Evolutionary conservation across 495 filamentous ascomycete species (phyloP).

Genomic region (Penicillium steckii): DNA sequence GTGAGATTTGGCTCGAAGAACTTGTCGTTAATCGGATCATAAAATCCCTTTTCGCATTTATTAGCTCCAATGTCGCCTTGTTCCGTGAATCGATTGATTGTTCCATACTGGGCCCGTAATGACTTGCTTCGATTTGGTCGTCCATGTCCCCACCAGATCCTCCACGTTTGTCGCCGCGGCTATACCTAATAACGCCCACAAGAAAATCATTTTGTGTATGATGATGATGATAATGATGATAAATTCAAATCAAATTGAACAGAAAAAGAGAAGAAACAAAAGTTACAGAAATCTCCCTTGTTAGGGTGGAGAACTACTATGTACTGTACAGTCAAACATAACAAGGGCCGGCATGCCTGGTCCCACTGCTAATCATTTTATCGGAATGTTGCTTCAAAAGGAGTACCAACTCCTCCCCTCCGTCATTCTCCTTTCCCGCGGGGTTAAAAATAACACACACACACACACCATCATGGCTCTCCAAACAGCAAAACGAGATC

Average conservation of each 20-base stretch:
- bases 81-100: not conserved
- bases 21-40: slow-evolving; percentile 66
- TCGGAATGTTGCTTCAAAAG: slow-evolving; percentile 12
- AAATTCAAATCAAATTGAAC: not conserved
- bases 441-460: not conserved
- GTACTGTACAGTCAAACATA: too few species aligned
- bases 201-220: slow-evolving; percentile 25
- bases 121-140: slow-evolving; percentile 69
- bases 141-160: slow-evolving; percentile 72
- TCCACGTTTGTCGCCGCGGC: slow-evolving; percentile 34
- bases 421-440: slow-evolving; percentile 13
- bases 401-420: not conserved
- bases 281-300: slow-evolving; percentile 7
- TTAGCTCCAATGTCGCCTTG: not conserved
- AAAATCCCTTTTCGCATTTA: slow-evolving; percentile 58
- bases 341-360: slow-evolving; percentile 8
- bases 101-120: slow-evolving; percentile 68
- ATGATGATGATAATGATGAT: too few species aligned
- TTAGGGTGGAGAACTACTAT: too few species aligned
- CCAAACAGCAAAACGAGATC: slow-evolving; percentile 67
- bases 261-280: slow-evolving; percentile 7
- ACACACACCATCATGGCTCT: slow-evolving; percentile 42
- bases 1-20: slow-evolving; percentile 69
- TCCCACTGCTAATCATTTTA: slow-evolving; percentile 24
- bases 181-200: slow-evolving; percentile 27